Percentiles rank a stretch among this genome's conserved stretches.
These are phyloP conservation scores for Didymella segeticola DNA, from an alignment of 2,329 filamentous ascomycete species.

Conservation along the genomic window DNA sequence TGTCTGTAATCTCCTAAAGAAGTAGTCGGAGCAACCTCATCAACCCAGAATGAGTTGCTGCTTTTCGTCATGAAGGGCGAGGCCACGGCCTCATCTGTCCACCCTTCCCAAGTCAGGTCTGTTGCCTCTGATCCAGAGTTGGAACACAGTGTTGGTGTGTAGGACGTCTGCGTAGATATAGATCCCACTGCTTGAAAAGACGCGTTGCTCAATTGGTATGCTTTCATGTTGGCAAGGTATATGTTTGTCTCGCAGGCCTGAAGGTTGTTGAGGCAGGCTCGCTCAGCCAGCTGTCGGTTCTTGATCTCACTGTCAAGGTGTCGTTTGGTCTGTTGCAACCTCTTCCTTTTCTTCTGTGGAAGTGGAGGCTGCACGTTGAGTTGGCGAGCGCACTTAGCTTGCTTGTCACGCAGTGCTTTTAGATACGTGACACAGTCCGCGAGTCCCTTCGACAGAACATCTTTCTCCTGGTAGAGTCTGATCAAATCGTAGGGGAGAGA, in stretches of 20 bases:
- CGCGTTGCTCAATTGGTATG: conserved; percentile 14
- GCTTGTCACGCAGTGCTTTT: conserved; percentile 41
- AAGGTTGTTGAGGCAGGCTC: conserved; percentile 39
- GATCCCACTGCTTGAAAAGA: conserved; percentile 20
- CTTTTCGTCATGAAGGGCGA: conserved; percentile 34
- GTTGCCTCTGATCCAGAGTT: conserved; percentile 27
- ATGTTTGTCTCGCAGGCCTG: conserved; percentile 43
- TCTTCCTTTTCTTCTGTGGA: conserved; percentile 40
- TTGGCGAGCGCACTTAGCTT: conserved; percentile 31
- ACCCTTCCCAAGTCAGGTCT: conserved; percentile 41
- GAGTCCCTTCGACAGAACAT: conserved; percentile 35
- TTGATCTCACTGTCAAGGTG: conserved; percentile 41
- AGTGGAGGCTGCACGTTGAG: conserved; percentile 20
- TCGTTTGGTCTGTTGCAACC: conserved; percentile 36
- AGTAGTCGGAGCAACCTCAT: conserved; percentile 34
- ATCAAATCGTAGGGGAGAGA: neutral
- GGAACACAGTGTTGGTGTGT: conserved; percentile 23
- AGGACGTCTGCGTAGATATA: conserved; percentile 21
- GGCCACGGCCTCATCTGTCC: conserved; percentile 30
- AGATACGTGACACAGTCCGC: conserved; percentile 43
- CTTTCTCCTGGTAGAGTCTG: conserved; percentile 30
- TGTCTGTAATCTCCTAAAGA: neutral
- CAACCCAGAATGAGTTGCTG: conserved; percentile 14
- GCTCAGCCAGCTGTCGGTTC: conserved; percentile 41
- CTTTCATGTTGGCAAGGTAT: conserved; percentile 30